Evolutionary conservation across 345 rosid species (phyloP).

Genomic region (Aethionema arabicum): DNA sequence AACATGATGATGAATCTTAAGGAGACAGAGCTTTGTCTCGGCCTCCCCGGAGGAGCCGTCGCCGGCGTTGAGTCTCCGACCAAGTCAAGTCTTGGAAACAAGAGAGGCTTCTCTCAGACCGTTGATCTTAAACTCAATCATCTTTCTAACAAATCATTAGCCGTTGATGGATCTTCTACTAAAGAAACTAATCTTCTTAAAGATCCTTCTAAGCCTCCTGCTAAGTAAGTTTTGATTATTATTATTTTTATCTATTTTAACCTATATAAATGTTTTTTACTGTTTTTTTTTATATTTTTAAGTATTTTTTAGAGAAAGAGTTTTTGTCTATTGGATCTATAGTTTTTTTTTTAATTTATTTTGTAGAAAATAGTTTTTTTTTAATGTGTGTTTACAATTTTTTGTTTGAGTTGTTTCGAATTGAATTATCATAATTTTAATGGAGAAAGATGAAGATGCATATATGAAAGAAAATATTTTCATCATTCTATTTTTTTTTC

Average conservation of each 20-base stretch:
- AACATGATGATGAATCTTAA: conserved; percentile 45
- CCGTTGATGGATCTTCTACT: conserved; percentile 17
- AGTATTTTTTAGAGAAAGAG: background rate
- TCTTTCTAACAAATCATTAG: conserved; percentile 33
- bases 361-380: too few species aligned
- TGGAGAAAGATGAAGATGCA: too few species aligned
- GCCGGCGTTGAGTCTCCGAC: conserved; percentile 5
- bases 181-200: conserved; percentile 28
- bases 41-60: conserved; percentile 53
- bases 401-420: too few species aligned
- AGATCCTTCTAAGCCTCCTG: conserved; percentile 60
- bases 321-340: too few species aligned
- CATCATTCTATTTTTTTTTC: too few species aligned
- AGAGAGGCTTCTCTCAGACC: conserved; percentile 75
- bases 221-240: conserved; percentile 51
- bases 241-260: too few species aligned
- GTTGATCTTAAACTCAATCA: conserved; percentile 75
- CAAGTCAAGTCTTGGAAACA: conserved; percentile 40
- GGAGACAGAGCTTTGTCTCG: conserved; percentile 82
- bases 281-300: background rate
- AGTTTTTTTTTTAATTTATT: too few species aligned
- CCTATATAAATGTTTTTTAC: background rate
- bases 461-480: too few species aligned
- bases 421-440: too few species aligned
- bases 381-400: too few species aligned